phyloP scores from a whole-genome alignment of 495 filamentous ascomycete genomes.

The Penicillium angulare region DNA sequence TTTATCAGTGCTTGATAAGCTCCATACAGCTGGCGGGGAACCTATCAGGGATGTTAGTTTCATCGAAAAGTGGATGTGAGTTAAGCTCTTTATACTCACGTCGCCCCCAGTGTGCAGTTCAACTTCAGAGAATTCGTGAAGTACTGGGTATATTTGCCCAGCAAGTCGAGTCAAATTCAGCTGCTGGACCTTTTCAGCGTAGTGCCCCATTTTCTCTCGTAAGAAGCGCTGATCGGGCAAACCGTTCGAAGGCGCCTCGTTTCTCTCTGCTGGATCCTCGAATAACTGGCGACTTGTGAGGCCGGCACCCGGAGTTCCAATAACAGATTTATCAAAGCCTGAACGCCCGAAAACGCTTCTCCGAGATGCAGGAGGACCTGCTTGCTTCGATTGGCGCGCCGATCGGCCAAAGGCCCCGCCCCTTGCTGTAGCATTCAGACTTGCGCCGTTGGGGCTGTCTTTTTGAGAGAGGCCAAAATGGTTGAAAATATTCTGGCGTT shows the following conservation, averaged over 20 bases:
- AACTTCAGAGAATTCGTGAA: conserved; percentile 68
- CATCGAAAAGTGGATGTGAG: too few species aligned
- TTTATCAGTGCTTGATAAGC: conserved; percentile 75
- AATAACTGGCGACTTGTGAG: conserved; percentile 55
- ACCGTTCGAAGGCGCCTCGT: conserved; percentile 32
- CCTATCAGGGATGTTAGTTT: conserved; percentile 30
- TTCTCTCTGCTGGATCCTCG: conserved; percentile 62
- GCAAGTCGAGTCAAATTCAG: conserved; percentile 72
- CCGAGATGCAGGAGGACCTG: conserved; percentile 34
- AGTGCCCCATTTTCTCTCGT: conserved; percentile 76
- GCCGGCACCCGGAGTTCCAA: conserved; percentile 70
- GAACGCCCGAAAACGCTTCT: conserved; percentile 72
- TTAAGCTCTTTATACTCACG: conserved; percentile 48
- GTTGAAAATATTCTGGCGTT: conserved; percentile 87
- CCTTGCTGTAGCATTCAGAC: conserved; percentile 34
- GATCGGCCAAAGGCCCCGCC: conserved; percentile 63
- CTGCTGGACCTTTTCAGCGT: conserved; percentile 70
- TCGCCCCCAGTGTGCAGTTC: conserved; percentile 66
- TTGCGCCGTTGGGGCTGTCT: conserved; percentile 45
- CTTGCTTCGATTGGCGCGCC: conserved; percentile 39
- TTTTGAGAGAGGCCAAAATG: conserved; percentile 86
- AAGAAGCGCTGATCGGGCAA: conserved; percentile 67
- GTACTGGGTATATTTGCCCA: conserved; percentile 61
- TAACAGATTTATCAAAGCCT: conserved; percentile 72
- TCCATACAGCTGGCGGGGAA: conserved; percentile 66